Evolutionary conservation across 2,329 filamentous ascomycete genomes (phyloP).

Genomic region (Calonectria hawksworthii): DNA sequence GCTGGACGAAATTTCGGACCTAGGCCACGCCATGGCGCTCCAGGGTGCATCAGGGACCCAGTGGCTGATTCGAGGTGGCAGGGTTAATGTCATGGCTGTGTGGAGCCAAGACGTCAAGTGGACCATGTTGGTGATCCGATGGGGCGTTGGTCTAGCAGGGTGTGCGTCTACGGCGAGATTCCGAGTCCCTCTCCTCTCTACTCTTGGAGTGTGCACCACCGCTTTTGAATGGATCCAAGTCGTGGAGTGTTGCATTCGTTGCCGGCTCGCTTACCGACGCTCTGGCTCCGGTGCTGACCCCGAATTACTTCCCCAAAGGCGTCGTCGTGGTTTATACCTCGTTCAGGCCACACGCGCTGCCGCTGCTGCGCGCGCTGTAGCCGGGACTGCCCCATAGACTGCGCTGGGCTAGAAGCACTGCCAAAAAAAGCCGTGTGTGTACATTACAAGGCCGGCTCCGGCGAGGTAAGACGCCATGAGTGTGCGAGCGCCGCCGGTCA

Average conservation of each 20-base stretch:
- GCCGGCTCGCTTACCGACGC: neutral
- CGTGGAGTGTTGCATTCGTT: neutral
- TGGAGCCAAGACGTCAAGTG: neutral
- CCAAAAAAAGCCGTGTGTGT: neutral
- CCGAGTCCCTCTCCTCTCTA: neutral
- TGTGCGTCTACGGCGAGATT: no score
- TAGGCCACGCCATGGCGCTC: neutral
- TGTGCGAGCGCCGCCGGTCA: neutral
- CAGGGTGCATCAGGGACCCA: neutral
- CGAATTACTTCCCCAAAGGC: neutral
- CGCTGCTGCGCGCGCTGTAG: neutral
- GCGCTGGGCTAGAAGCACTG: neutral
- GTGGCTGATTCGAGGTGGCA: neutral
- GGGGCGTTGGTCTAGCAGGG: neutral
- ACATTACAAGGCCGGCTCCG: neutral
- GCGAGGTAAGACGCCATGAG: neutral
- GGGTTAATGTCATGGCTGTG: neutral
- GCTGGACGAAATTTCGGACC: neutral
- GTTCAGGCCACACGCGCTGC: neutral
- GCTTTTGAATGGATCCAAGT: neutral
- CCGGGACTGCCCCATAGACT: neutral
- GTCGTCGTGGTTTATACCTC: neutral
- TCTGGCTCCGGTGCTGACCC: neutral
- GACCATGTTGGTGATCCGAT: neutral
- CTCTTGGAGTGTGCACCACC: neutral